Conservation (phyloP, 495 filamentous ascomycete species). For the Penicillium argentinense region DNA sequence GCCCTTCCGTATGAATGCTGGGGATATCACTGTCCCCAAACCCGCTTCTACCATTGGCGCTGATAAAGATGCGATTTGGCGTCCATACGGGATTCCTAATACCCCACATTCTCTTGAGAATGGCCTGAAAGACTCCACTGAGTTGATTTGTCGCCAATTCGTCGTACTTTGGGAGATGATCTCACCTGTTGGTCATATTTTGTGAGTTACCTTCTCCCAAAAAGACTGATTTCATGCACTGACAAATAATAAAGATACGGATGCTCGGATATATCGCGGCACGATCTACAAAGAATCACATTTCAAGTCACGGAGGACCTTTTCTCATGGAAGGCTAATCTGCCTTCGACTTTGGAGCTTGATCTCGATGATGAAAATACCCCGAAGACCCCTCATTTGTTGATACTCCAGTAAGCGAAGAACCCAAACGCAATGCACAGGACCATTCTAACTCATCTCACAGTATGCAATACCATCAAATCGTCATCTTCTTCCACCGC, state of each 20-base stretch:
- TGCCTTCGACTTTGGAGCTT: slow-evolving; percentile 43
- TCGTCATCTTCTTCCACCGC: slow-evolving; percentile 50
- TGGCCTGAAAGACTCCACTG: slow-evolving; percentile 37
- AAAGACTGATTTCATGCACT: slow-evolving; percentile 1
- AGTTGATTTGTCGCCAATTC: slow-evolving; percentile 46
- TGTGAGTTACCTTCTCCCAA: slow-evolving; percentile 28
- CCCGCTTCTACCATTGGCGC: slow-evolving; percentile 36
- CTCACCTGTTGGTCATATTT: slow-evolving; percentile 46
- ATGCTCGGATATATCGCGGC: slow-evolving; percentile 44
- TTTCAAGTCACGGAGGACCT: slow-evolving; percentile 44
- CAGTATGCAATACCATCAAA: slow-evolving; percentile 56
- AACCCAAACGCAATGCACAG: background rate
- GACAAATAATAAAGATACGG: slow-evolving; percentile 36
- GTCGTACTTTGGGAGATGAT: slow-evolving; percentile 51
- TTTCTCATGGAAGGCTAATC: slow-evolving; percentile 48
- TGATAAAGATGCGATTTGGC: slow-evolving; percentile 42
- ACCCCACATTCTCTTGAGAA: slow-evolving; percentile 14
- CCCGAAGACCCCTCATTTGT: slow-evolving; percentile 44
- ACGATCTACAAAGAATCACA: slow-evolving; percentile 45
- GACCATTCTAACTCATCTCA: background rate
- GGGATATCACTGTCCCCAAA: slow-evolving; percentile 45
- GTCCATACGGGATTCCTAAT: slow-evolving; percentile 41
- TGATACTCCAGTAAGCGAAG: slow-evolving; percentile 46
- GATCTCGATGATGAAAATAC: slow-evolving; percentile 37
- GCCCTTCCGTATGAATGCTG: slow-evolving; percentile 38